Evolutionary conservation across 1,139 yeast genomes (phyloP), one percentile per base, ranked within the genome.

Genomic region (Kodamaea alishanica): DNA sequence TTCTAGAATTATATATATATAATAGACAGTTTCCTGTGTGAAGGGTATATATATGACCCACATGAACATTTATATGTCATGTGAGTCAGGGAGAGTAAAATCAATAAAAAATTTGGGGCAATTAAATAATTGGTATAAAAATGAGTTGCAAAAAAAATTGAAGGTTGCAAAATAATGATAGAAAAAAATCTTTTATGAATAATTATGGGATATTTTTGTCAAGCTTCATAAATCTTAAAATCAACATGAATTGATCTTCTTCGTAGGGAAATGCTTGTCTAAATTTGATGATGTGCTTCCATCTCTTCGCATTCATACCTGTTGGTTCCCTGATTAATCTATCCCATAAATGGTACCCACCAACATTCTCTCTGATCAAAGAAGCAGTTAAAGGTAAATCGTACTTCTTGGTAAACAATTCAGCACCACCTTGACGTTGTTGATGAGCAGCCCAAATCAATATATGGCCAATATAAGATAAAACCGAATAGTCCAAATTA

Each of bases 321-420:
- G 61, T 55, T 20, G 57, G 51, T 41, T 64, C 65, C 41, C 67
- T 60, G 37, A 59, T 60, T 38, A 70, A 53, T 32, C 66, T 60
- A 50, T 70, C 75, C 76, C 76, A 70, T 38, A 70, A 59, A 47
- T 68, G 70, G 43, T 52, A 58, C 0, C 76, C 76, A n/a, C 76
- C 76, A 26, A 70, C 53, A 27, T 54, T 50, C 8, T 54, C 52
- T 40, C 55, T 54, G 22, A 67, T 51, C 15, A 46, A 44, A 5
- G 48, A 35, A 8, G 48, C 47, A 8, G 60, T 34, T 25, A 60
- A 40, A 6, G 42, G 45, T 15, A 60, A 39, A 26, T 53, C 60
- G 40, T 52, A 62, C 30, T 51, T 51, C 25, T 52, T 50, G 26
- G 52, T 49, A 33, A 57, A 51, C 3, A 50, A 40, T 1, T 49